Percentiles rank a stretch among this genome's conserved stretches.
These are phyloP conservation scores for Coniella vitis DNA, from an alignment of 2,329 filamentous ascomycete species.

Conservation along the genomic window DNA sequence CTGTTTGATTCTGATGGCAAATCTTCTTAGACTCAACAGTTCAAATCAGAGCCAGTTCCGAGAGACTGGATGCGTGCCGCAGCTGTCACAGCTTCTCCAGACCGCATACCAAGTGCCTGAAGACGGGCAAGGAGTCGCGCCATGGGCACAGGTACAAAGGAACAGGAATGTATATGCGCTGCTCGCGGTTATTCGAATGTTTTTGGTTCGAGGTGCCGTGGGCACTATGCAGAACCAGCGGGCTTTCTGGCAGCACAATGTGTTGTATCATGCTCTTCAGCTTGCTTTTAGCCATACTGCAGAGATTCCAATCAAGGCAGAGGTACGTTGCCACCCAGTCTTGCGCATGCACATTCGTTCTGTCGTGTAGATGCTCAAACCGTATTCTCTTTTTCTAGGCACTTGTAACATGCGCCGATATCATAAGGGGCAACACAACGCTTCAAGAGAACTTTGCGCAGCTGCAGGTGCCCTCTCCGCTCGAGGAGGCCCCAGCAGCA, in stretches of 20 bases:
- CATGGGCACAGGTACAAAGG: slow-evolving; percentile 69
- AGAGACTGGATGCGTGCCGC: slow-evolving; percentile 76
- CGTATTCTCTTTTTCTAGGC: slow-evolving; percentile 48
- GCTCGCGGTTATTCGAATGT: slow-evolving; percentile 77
- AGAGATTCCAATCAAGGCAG: slow-evolving; percentile 71
- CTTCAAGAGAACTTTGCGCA: slow-evolving; percentile 89
- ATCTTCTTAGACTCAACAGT: slow-evolving; percentile 76
- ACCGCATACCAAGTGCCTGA: slow-evolving; percentile 48
- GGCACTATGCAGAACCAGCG: slow-evolving; percentile 78
- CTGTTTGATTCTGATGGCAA: slow-evolving; percentile 83
- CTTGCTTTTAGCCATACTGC: slow-evolving; percentile 71
- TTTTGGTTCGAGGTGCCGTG: slow-evolving; percentile 72
- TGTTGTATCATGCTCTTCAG: slow-evolving; percentile 72
- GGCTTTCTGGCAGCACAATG: slow-evolving; percentile 76
- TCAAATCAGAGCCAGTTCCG: slow-evolving; percentile 93
- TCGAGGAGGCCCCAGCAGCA: slow-evolving; percentile 29
- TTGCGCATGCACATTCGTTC: slow-evolving; percentile 10
- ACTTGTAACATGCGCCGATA: slow-evolving; percentile 75
- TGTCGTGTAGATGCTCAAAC: slow-evolving; percentile 9
- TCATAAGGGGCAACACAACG: slow-evolving; percentile 72
- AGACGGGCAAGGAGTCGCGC: slow-evolving; percentile 54
- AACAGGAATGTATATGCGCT: slow-evolving; percentile 92
- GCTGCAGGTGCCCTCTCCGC: slow-evolving; percentile 64
- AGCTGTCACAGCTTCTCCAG: slow-evolving; percentile 62
- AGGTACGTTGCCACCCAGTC: slow-evolving; percentile 41